A percentile compares a stretch with the other conserved stretches of the same genome.
Conservation (phyloP, 1,139 yeast genomes). For the Pichia sp. region DNA sequence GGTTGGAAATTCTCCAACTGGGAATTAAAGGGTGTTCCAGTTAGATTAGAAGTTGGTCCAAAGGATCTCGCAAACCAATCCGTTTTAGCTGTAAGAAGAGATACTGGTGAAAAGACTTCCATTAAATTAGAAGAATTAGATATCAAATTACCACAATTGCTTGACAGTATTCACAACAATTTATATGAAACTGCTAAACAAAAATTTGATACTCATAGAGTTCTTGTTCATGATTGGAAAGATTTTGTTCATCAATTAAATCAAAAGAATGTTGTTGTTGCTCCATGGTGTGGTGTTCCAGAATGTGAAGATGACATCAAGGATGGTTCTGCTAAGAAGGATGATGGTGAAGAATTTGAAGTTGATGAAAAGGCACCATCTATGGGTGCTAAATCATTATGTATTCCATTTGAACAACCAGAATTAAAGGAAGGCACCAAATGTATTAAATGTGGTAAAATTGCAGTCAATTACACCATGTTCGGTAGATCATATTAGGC, state of each 20-base stretch:
- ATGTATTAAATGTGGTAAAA: constrained; percentile 78
- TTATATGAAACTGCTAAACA: constrained; percentile 75
- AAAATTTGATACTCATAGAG: constrained; percentile 76
- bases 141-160: constrained; percentile 61
- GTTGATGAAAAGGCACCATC: constrained; percentile 95
- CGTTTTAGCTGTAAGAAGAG: constrained; percentile 90
- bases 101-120: constrained; percentile 67
- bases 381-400: constrained; percentile 98
- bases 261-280: constrained; percentile 78
- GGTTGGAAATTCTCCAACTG: constrained; percentile 99
- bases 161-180: constrained; percentile 75
- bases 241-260: constrained; percentile 93
- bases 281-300: constrained; percentile 96
- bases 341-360: constrained; percentile 75
- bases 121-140: constrained; percentile 63
- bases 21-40: constrained; percentile 93
- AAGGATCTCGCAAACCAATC: constrained; percentile 78
- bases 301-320: constrained; percentile 97
- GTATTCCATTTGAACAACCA: constrained; percentile 95
- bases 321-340: constrained; percentile 79
- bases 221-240: constrained; percentile 75
- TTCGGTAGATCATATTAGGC: constrained; percentile 91
- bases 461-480: constrained; percentile 80
- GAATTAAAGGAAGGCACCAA: constrained; percentile 67
- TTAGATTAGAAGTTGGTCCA: constrained; percentile 94